phyloP scores from a whole-genome alignment of 805 yeast genomes.

The Pichia scutulata region DNA sequence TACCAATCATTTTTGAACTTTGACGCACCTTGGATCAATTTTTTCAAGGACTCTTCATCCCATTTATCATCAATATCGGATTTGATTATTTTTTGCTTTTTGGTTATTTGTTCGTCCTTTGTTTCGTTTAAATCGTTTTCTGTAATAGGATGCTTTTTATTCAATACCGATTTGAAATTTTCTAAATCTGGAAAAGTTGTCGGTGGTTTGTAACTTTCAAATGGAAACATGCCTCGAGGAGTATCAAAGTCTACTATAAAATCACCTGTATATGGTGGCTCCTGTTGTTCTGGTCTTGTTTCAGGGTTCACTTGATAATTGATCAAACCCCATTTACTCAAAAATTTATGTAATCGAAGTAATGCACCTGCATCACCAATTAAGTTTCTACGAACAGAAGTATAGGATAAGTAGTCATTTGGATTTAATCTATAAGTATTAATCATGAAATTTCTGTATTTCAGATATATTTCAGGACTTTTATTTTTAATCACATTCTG shows the following conservation, averaged over 20 bases:
- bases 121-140: not conserved
- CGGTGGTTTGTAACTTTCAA: conserved; percentile 69
- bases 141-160: not conserved
- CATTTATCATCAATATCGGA: conserved; percentile 44
- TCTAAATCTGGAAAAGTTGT: conserved; percentile 36
- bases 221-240: conserved; percentile 88
- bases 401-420: conserved; percentile 78
- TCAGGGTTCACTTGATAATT: conserved; percentile 87
- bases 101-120: conserved; percentile 12
- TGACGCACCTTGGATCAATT: conserved; percentile 55
- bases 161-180: conserved; percentile 17
- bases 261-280: conserved; percentile 70
- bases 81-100: conserved; percentile 21
- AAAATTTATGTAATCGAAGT: conserved; percentile 73
- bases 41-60: conserved; percentile 56
- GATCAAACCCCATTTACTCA: conserved; percentile 88
- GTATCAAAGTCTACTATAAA: conserved; percentile 76
- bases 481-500: conserved; percentile 53
- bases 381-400: conserved; percentile 84
- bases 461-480: conserved; percentile 72
- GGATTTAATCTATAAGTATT: conserved; percentile 86
- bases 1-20: conserved; percentile 72
- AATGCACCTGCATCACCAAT: conserved; percentile 90
- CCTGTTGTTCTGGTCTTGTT: conserved; percentile 57
- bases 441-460: conserved; percentile 82